Conservation (phyloP, 768 basidiomycete genomes). For the Lyophyllum semitale region DNA sequence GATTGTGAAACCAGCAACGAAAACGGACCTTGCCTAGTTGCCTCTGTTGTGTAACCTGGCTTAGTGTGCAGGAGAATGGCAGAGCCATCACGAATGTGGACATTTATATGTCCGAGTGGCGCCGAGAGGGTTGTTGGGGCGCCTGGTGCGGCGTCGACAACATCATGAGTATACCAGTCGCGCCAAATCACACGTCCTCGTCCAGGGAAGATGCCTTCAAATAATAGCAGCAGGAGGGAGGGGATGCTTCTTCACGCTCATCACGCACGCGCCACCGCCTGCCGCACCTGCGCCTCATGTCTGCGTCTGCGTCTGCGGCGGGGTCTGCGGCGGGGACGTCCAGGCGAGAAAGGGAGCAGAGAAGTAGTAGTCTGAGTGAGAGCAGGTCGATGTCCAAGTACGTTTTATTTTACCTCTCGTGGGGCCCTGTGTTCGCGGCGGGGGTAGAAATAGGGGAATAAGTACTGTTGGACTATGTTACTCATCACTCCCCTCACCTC, state of each 20-base stretch:
- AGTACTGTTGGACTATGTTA: too few relatives aligned
- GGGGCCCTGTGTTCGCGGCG: not conserved
- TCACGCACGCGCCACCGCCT: slow-evolving; percentile 28
- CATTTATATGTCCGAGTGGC: slow-evolving; percentile 74
- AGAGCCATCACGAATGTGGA: slow-evolving; percentile 70
- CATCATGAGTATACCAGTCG: slow-evolving; percentile 72
- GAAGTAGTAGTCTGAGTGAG: slow-evolving; percentile 9
- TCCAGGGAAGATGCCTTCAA: slow-evolving; percentile 65
- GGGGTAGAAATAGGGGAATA: too few relatives aligned
- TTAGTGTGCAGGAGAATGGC: slow-evolving; percentile 62
- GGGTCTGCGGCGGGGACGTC: too few relatives aligned
- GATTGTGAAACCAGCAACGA: slow-evolving; percentile 61
- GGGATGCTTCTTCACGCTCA: too few relatives aligned
- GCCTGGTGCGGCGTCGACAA: slow-evolving; percentile 43
- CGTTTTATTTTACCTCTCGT: not conserved
- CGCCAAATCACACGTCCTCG: slow-evolving; percentile 61
- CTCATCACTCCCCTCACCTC: slow-evolving; percentile 25
- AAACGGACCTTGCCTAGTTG: slow-evolving; percentile 64
- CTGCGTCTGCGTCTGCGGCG: too few relatives aligned
- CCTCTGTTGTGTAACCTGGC: slow-evolving; percentile 69
- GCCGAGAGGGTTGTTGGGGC: slow-evolving; percentile 55
- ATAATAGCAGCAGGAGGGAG: too few relatives aligned
- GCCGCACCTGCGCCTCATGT: slow-evolving; percentile 27
- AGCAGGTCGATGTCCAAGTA: slow-evolving; percentile 11
- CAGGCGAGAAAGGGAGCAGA: not conserved